Percentiles rank a stretch among this genome's conserved stretches.
These are phyloP conservation scores for Suillus brevipes DNA, from an alignment of 768 basidiomycete species.

Conservation along the genomic window DNA sequence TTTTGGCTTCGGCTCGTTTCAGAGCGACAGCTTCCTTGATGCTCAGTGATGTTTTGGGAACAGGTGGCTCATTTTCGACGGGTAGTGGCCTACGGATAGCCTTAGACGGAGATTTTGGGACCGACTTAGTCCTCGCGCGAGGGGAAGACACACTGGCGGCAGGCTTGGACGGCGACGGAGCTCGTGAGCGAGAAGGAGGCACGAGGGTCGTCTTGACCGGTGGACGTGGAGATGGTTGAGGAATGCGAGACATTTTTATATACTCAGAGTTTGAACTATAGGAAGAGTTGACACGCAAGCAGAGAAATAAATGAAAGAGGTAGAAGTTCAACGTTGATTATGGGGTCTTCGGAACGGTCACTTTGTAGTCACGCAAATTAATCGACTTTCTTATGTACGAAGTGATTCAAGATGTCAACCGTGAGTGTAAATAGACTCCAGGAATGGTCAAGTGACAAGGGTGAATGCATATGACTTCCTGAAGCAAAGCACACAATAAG, in stretches of 20 bases:
- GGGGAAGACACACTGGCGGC: constrained; percentile 28
- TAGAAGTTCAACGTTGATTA: neutral
- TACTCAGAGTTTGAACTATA: neutral
- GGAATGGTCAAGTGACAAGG: neutral
- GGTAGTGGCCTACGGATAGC: constrained; percentile 23
- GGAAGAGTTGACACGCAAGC: neutral
- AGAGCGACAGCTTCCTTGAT: constrained; percentile 80
- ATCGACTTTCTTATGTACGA: neutral
- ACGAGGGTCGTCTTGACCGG: constrained; percentile 29
- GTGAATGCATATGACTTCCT: constrained; percentile 4
- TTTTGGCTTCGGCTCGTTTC: constrained; percentile 77
- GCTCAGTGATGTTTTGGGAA: constrained; percentile 43
- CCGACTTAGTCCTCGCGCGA: constrained; percentile 38
- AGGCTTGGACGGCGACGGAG: constrained; percentile 31
- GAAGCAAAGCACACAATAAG: constrained; percentile 7
- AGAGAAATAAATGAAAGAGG: neutral
- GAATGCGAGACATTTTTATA: constrained; percentile 41
- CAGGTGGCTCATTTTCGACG: constrained; percentile 21
- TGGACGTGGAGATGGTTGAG: constrained; percentile 36
- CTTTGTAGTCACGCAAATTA: neutral
- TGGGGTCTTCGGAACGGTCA: neutral
- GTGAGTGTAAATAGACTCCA: neutral
- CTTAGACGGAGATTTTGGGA: constrained; percentile 37
- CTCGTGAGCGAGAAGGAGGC: constrained; percentile 33
- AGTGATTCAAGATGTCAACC: neutral